Percentiles rank a stretch among this genome's conserved stretches.
Evolutionary conservation across 2,329 filamentous ascomycete species (phyloP).

Genomic region (Xylaria sp.): DNA sequence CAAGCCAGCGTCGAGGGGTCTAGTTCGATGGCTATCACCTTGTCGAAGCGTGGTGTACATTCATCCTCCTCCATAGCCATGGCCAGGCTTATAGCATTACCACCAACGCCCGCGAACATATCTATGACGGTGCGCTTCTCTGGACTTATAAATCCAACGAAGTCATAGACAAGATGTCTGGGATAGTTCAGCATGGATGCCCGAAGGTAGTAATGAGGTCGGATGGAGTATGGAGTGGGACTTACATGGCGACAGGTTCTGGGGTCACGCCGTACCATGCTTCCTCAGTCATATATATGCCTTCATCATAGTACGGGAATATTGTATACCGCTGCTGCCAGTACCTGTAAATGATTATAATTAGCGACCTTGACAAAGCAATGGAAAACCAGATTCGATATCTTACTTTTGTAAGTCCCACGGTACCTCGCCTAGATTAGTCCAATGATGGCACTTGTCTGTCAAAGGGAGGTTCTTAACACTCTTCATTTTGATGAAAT

Average conservation of each 20-base stretch:
- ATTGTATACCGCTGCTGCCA: constrained; percentile 89
- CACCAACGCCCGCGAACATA: constrained; percentile 89
- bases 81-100: constrained; percentile 95
- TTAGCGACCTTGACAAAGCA: background rate
- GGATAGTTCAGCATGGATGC: constrained; percentile 34
- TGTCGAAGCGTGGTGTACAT: constrained; percentile 76
- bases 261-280: constrained; percentile 98
- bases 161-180: constrained; percentile 79
- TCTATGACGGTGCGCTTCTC: constrained; percentile 74
- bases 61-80: constrained; percentile 51
- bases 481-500: constrained; percentile 51
- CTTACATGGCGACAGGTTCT: constrained; percentile 85
- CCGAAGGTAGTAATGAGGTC: background rate
- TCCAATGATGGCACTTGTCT: constrained; percentile 79
- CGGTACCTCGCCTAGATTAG: constrained; percentile 74
- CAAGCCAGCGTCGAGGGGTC: constrained; percentile 83
- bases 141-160: constrained; percentile 63
- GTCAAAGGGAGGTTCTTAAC: constrained; percentile 63
- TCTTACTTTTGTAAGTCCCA: constrained; percentile 84
- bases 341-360: constrained; percentile 70
- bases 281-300: constrained; percentile 89
- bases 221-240: background rate
- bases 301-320: constrained; percentile 87
- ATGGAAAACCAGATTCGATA: constrained; percentile 3
- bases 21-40: constrained; percentile 88